Evolutionary conservation across 768 basidiomycete species (phyloP).

Genomic region (Suillus variegatus): DNA sequence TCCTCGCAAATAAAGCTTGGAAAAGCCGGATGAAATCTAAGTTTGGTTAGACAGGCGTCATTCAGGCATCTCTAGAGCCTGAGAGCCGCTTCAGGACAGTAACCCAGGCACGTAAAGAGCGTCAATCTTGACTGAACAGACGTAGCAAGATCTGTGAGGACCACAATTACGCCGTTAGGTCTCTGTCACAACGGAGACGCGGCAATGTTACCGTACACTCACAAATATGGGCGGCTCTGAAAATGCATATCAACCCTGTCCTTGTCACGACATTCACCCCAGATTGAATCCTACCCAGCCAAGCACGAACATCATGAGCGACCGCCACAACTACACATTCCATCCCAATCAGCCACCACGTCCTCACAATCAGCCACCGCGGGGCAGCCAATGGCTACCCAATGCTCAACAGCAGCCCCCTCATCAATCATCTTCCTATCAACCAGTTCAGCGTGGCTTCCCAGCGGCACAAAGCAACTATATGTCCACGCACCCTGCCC

Average conservation of each 20-base stretch:
- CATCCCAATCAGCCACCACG: conserved; percentile 14
- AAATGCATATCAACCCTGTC: conserved; percentile 36
- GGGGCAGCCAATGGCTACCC: conserved; percentile 26
- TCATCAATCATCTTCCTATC: conserved; percentile 27
- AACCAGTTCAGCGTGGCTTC: conserved; percentile 12
- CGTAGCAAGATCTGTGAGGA: conserved; percentile 30
- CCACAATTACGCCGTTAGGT: conserved; percentile 29
- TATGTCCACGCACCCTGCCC: conserved; percentile 20
- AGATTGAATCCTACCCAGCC: neutral
- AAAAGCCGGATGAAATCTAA: conserved; percentile 15
- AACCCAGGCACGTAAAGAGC: conserved; percentile 29
- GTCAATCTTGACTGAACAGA: conserved; percentile 26
- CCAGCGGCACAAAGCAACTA: conserved; percentile 9
- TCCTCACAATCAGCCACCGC: conserved; percentile 5
- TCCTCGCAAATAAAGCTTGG: conserved; percentile 4
- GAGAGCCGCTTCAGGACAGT: conserved; percentile 23
- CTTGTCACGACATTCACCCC: conserved; percentile 1
- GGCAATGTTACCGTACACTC: conserved; percentile 31
- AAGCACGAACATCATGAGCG: conserved; percentile 22
- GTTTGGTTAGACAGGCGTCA: conserved; percentile 32
- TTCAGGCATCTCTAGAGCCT: conserved; percentile 27
- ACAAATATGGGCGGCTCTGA: conserved; percentile 31
- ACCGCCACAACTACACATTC: conserved; percentile 33
- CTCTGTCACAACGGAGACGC: conserved; percentile 23
- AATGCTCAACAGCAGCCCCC: conserved; percentile 22